Conservation (phyloP, 441 rosid species). For the Macaranga tanarius region DNA sequence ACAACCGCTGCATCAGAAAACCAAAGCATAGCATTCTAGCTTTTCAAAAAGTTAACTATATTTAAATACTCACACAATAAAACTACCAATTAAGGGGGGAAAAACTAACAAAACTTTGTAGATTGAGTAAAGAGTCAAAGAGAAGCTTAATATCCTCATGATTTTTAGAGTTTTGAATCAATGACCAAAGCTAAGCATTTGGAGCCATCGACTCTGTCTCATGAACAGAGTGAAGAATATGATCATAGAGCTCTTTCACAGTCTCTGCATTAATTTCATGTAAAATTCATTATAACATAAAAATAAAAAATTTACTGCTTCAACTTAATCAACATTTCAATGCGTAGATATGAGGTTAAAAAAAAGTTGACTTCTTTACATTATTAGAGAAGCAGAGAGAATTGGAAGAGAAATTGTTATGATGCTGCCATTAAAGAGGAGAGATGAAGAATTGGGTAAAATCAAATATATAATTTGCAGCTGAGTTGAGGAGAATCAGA, state of each 20-base stretch:
- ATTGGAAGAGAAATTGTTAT: conserved; percentile 18
- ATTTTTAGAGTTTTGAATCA: conserved; percentile 62
- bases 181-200: conserved; percentile 81
- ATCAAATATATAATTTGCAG: conserved; percentile 27
- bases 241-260: conserved; percentile 69
- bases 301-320: too few species aligned
- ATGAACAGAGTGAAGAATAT: conserved; percentile 61
- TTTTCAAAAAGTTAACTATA: conserved; percentile 3
- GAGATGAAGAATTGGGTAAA: conserved; percentile 24
- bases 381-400: conserved; percentile 37
- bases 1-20: conserved; percentile 58
- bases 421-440: conserved; percentile 31
- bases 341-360: background rate
- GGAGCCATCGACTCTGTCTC: conserved; percentile 71
- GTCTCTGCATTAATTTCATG: too few species aligned
- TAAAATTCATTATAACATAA: too few species aligned
- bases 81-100: conserved; percentile 5
- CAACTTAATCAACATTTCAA: background rate
- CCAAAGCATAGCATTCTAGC: background rate
- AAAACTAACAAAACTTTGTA: conserved; percentile 73
- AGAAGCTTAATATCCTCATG: conserved; percentile 66
- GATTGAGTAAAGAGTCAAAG: conserved; percentile 54
- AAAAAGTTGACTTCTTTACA: background rate
- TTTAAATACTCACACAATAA: background rate
- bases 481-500: conserved; percentile 16